A percentile compares a stretch with the other conserved stretches of the same genome.
Conservation (phyloP, 495 filamentous ascomycete genomes). For the Aspergillus carlsbadensis region DNA sequence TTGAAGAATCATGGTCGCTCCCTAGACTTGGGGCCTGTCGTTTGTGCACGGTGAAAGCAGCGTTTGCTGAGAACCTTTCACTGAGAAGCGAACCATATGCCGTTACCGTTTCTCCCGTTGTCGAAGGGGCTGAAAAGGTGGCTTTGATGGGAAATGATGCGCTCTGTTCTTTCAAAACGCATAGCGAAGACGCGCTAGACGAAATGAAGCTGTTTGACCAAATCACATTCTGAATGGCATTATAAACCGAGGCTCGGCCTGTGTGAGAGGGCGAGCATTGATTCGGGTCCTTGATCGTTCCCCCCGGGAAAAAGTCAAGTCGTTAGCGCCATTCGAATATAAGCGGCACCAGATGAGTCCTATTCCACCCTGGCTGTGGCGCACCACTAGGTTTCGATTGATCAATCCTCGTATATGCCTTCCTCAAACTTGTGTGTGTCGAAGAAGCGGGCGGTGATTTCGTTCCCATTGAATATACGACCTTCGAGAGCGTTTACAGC, state of each 20-base stretch:
- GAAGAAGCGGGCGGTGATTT: constrained; percentile 75
- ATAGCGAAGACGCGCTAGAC: constrained; percentile 6
- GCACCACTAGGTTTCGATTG: not conserved
- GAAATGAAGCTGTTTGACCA: constrained; percentile 24
- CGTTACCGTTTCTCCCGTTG: not conserved
- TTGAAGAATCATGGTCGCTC: constrained; percentile 9
- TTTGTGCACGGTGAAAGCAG: constrained; percentile 11
- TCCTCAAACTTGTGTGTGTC: constrained; percentile 76
- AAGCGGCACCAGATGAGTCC: not conserved
- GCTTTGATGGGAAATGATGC: not conserved
- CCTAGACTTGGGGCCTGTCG: constrained; percentile 24
- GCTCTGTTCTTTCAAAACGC: constrained; percentile 1
- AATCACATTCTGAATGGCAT: constrained; percentile 20
- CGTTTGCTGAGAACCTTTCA: not conserved
- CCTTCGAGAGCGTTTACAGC: constrained; percentile 86
- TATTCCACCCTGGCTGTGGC: too few relatives aligned
- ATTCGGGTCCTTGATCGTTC: not conserved
- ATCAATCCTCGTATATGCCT: constrained; percentile 57
- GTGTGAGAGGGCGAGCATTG: not conserved
- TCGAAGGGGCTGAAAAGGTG: constrained; percentile 8
- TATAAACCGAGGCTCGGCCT: not conserved
- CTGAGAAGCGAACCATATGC: constrained; percentile 1
- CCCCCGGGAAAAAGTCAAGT: not conserved
- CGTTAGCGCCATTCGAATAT: not conserved
- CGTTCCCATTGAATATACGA: constrained; percentile 81